Evolutionary conservation across 345 rosid species (phyloP).

Genomic region (Hypericum perforatum): DNA sequence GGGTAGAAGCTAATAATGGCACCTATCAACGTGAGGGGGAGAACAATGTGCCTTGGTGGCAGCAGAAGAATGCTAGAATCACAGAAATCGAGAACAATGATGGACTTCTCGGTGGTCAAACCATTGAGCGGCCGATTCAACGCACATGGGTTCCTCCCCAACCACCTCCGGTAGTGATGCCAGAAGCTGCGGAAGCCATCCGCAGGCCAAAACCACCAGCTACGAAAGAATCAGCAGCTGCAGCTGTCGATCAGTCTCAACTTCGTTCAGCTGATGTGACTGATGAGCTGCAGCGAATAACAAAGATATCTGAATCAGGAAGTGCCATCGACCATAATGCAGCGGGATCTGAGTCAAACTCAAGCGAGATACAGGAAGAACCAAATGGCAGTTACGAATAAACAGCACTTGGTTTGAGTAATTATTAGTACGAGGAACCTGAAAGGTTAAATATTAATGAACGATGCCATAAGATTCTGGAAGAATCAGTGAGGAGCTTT

Average conservation of each 20-base stretch:
- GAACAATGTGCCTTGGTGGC: constrained; percentile 58
- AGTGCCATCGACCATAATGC: constrained; percentile 6
- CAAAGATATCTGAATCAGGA: constrained; percentile 63
- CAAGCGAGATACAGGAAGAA: too few relatives aligned
- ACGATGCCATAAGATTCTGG: too few relatives aligned
- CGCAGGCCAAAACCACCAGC: constrained; percentile 47
- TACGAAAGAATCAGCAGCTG: constrained; percentile 42
- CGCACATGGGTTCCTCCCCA: constrained; percentile 91
- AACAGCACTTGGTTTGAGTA: too few relatives aligned
- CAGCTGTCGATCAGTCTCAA: constrained; percentile 29
- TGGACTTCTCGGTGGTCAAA: constrained; percentile 26
- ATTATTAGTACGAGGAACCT: too few relatives aligned
- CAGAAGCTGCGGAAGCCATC: constrained; percentile 95
- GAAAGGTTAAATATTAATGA: too few relatives aligned
- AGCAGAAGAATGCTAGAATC: constrained; percentile 49
- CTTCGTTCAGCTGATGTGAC: constrained; percentile 21
- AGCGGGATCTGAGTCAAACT: too few relatives aligned
- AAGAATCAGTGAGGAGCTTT: too few relatives aligned
- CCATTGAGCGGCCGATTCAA: constrained; percentile 42
- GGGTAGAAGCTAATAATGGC: constrained; percentile 32
- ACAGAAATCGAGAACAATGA: constrained; percentile 56
- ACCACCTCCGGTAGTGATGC: constrained; percentile 85
- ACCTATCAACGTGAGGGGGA: constrained; percentile 29
- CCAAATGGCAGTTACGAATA: too few relatives aligned
- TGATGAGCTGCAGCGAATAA: constrained; percentile 67